Conservation (phyloP, 1,284 basidiomycete species). For the Chiua sp. region DNA sequence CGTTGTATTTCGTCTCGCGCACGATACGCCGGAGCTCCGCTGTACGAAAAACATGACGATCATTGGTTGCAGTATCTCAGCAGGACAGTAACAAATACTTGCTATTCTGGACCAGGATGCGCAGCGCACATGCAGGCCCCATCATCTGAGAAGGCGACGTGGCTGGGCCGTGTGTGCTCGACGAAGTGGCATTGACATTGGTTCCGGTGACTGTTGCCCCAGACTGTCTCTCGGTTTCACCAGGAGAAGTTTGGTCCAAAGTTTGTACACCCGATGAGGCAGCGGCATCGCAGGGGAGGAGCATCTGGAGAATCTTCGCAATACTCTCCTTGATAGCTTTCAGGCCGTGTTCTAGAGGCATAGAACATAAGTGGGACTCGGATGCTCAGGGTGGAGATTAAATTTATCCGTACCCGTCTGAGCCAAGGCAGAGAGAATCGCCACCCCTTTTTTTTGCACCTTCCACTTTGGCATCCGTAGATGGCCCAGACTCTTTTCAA, state of each 20-base stretch:
- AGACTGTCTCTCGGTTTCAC: too few species aligned
- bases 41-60: conserved; percentile 7
- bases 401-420: conserved; percentile 17
- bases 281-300: too few species aligned
- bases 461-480: conserved; percentile 18
- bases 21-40: conserved; percentile 1
- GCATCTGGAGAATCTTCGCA: conserved; percentile 21
- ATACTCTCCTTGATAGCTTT: conserved; percentile 12
- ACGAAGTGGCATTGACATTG: too few species aligned
- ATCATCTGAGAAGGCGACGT: too few species aligned
- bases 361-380: not conserved
- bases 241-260: too few species aligned
- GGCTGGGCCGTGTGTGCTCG: too few species aligned
- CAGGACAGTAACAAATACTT: not conserved
- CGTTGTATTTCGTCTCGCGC: conserved; percentile 13
- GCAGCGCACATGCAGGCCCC: too few species aligned
- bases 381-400: not conserved
- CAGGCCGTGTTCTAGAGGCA: conserved; percentile 22
- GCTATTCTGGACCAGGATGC: too few species aligned
- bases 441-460: conserved; percentile 30
- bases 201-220: too few species aligned
- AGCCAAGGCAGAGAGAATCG: conserved; percentile 27
- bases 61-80: not conserved
- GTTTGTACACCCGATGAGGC: too few species aligned
- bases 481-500: conserved; percentile 14